Base-by-base conservation (phyloP, 2,329 filamentous ascomycete species). In the Zasmidium angulare region DNA sequence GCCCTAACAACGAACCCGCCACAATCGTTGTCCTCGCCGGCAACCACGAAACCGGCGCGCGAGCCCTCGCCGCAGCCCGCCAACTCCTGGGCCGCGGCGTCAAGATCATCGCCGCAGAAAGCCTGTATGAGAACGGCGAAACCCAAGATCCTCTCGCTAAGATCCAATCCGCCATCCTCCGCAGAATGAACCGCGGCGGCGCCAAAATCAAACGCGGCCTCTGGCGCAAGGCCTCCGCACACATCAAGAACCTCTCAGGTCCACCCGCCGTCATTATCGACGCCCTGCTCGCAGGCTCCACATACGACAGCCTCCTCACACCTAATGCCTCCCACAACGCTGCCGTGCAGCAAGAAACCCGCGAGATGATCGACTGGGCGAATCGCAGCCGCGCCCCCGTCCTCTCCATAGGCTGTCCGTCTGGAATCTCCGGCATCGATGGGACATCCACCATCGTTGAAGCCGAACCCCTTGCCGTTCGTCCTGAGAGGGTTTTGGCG, bases 351-450 rank as follows among this genome's bases (percentile, higher is more conserved):
- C 87, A 88, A 2, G 89, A 89, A 0, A 90, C 91, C 0, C 93
- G 96, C 70, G 89, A 96, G 71, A 85, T 97, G 70, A 95, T 97
- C 69, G 89, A 92, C 63, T 98, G 93, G 92, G 89, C 91, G 2
- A 98, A 97, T 72, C 88, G 92, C 64, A 90, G 88, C 71, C 90
- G 92, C 64, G 87, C 91, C 0, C 87, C 88, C 59, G 88, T 95
- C 2, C 78, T 99, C 20, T 90, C 92, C 0, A 85, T 99, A n/a
- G 93, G 96, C 72, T 86, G 96, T 4, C 95, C 95, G 0, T 93
- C 90, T 0, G 95, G 95, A 3, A 86, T 96, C 52, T 91, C 93
- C 64, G 91, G 90, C 2, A 86, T 87, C 0, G 88, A 86, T 43
- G 91, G 91, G 69, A 84, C 83, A 71, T 82, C 84, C 17, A 83